Base-by-base conservation (phyloP, 2,329 filamentous ascomycete genomes). In the Talaromyces sp. region DNA sequence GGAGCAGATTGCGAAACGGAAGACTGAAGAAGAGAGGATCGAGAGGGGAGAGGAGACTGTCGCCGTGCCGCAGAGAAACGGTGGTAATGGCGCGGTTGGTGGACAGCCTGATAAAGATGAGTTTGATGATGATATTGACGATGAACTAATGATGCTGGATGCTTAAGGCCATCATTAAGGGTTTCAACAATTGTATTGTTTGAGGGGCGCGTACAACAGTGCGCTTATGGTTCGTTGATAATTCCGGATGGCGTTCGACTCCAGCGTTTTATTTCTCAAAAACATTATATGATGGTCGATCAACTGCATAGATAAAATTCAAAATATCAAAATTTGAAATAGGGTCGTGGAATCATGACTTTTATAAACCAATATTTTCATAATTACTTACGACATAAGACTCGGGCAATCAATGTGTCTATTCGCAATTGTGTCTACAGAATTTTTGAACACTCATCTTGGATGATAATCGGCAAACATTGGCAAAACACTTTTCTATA, bases 21-120 rank as follows among this genome's bases (percentile, higher is more conserved):
- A 90, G 76, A 80, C 86, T 69, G 88, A 90, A 64, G 80, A 87
- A 66, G 88, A 91, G 67, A 83, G 83, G 61, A 87, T 90, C 68
- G 80, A 81, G 63, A 85, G 88, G 80, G 66, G 90, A 12, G 12
- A 61, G 18, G 44, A 63, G 6, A 7, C 40, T 14, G 42, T 25
- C 21, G 33, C n/a, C 21, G 44, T 12, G n/a, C 61, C 23, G 2
- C 39, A 46, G 11, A 55, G 59, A n/a, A 50, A 23, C 18, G 37
- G 31, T 2, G 35, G 44, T 12, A 44, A 56, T 7, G 46, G 18
- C 7, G 33, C 18, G 14, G 35, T 35, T 28, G 72, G 69, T 54
- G 50, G 64, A 28, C 62, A 65, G 57, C 67, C 64, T 46, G 68
- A 69, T 33, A 69, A 65, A 9, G 75, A 77, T 62, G 73, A 77